A percentile compares a stretch with the other conserved stretches of the same genome.
These are phyloP conservation scores for Mycena leptocephala DNA, from an alignment of 768 basidiomycete genomes.

Conservation along the genomic window DNA sequence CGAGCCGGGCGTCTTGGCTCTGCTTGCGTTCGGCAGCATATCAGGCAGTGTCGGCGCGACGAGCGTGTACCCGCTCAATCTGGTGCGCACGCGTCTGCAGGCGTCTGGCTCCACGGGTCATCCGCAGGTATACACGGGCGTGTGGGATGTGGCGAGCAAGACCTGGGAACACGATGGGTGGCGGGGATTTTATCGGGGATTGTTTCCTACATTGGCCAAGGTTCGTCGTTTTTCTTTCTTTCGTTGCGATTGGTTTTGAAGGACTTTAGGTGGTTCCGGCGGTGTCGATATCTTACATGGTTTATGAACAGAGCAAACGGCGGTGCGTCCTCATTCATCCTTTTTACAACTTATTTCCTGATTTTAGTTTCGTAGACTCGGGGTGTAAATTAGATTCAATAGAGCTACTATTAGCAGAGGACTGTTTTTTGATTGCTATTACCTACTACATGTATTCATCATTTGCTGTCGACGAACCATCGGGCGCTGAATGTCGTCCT, in stretches of 20 bases:
- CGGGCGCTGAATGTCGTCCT: neutral
- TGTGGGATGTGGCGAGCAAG: conserved; percentile 85
- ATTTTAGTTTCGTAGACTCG: conserved; percentile 62
- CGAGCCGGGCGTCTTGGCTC: conserved; percentile 90
- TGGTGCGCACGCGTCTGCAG: conserved; percentile 95
- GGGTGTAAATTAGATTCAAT: conserved; percentile 62
- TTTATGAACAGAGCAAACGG: conserved; percentile 91
- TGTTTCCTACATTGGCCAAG: conserved; percentile 95
- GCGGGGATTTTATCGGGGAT: conserved; percentile 94
- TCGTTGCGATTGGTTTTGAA: conserved; percentile 3
- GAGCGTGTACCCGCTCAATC: conserved; percentile 92
- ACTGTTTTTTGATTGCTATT: conserved; percentile 17
- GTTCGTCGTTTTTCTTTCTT: conserved; percentile 49
- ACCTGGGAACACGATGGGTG: conserved; percentile 92
- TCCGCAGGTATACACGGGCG: conserved; percentile 92
- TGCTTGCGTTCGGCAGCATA: conserved; percentile 92
- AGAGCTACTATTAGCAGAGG: conserved; percentile 21
- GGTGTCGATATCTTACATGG: conserved; percentile 97
- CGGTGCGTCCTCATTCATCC: conserved; percentile 59
- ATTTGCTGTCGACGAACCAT: conserved; percentile 12
- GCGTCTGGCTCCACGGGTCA: conserved; percentile 97
- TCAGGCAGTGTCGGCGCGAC: conserved; percentile 96
- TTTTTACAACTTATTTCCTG: neutral
- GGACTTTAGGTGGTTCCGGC: conserved; percentile 87
- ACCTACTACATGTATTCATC: conserved; percentile 24